Evolutionary conservation across 805 yeast species (phyloP), one percentile per base, ranked within the genome.

Genomic region (Suhomyces pyralidae): DNA sequence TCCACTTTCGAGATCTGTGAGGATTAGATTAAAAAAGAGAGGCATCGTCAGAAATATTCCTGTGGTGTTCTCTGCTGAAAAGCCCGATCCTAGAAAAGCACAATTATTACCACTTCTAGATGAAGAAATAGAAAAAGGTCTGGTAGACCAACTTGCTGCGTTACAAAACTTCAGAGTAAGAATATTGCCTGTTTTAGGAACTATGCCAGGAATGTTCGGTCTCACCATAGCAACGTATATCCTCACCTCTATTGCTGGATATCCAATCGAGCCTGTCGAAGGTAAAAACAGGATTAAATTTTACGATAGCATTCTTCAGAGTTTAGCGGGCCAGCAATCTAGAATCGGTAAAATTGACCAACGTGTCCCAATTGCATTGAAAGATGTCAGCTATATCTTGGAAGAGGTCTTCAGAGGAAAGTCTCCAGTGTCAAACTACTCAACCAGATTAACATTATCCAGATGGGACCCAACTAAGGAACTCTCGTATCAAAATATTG

Each of bases 201-300:
- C 99, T 0, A 84, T 94, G 86, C 99, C 99, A 1, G 97, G 94
- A 8, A 86, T 93, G 70, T 94, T 94, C 73, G 99, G 98, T 1
- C 78, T 94, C 46, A 82, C 97, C 0, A 81, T 93, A 52, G 96
- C 97, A 2, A 87, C 97, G 0, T 85, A 89, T 71, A 74, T 94
- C 20, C 70, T 94, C 34, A 88, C 96, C 1, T 71, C 80, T 3
- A 83, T 90, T 7, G 84, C 96, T 1, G 97, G 94, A 1, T 94
- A 94, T 66, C 94, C 96, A 22, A 83, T 86, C 50, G 97, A 93
- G 56, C 94, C 96, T 48, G 82, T 90, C 43, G 96, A 90, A 59
- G 97, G 96, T 7, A 91, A 90, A 66, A 88, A 88, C 66, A 80
- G 98, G 61, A 82, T 82, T 64, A 93, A 92, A 66, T 71, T 88